Evolutionary conservation across 1,139 yeast species (phyloP).

Genomic region (Candida tetrigidarum): DNA sequence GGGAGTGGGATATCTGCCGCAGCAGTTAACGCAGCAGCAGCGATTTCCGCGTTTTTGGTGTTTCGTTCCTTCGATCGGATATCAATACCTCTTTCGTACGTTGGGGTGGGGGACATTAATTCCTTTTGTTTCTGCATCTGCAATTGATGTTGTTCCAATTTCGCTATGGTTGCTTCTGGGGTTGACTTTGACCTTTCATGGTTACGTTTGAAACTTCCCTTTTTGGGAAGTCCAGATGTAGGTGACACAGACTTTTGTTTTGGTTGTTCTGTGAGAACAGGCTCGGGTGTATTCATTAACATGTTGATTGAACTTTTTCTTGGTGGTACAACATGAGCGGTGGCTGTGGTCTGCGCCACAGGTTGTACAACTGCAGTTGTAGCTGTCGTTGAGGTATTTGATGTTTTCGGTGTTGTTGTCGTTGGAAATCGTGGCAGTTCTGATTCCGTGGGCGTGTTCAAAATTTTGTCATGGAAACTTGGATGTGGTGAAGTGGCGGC

Average conservation of each 20-base stretch:
- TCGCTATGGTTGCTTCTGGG: conserved; percentile 20
- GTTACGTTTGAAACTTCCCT: conserved; percentile 20
- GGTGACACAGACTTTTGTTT: conserved; percentile 16
- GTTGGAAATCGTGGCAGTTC: background rate
- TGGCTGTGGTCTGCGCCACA: background rate
- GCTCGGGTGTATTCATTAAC: conserved; percentile 18
- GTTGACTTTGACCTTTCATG: conserved; percentile 32
- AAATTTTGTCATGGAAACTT: background rate
- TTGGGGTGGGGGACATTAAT: conserved; percentile 13
- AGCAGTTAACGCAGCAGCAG: conserved; percentile 74
- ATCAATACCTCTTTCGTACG: conserved; percentile 46
- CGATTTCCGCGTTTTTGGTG: conserved; percentile 58
- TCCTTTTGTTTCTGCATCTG: conserved; percentile 4
- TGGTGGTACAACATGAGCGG: conserved; percentile 3
- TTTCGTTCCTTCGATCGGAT: conserved; percentile 40
- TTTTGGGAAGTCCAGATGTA: conserved; percentile 13
- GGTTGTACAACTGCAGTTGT: background rate
- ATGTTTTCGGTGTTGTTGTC: no score
- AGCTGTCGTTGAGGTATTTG: no score
- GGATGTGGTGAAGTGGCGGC: conserved; percentile 8
- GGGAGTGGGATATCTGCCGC: conserved; percentile 73
- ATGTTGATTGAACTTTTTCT: conserved; percentile 17
- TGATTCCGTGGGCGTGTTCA: background rate
- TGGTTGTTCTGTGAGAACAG: conserved; percentile 1
- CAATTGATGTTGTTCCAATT: conserved; percentile 3